Base-by-base conservation (phyloP, 176 grass and related monocot species). In the Hordeum marinum region DNA sequence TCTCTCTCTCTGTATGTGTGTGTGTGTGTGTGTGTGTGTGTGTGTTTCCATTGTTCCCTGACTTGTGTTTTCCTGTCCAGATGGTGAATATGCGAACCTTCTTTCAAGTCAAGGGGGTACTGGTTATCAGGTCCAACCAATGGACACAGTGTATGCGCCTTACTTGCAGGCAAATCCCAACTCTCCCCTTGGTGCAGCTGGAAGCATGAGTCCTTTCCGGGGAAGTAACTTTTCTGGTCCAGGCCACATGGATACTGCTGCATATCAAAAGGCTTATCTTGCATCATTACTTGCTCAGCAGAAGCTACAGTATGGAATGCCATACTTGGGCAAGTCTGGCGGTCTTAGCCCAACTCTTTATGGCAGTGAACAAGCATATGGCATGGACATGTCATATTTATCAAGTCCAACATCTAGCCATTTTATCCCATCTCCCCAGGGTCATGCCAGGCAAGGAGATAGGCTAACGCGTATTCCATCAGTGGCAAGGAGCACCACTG, bases 181-280 rank as follows among this genome's bases (percentile, higher is more conserved):
- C 64, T 90, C 91, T 11, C 73, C 77, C 66, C 32, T 95, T 68
- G 84, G 90, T 87, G 3, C 81, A 57, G 59, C 89, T 80, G 85
- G 79, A 82, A 89, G 82, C 43, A 78, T 92, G 90, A 90, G 67
- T 80, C 90, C 84, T 88, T 95, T 89, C 79, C 81, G 87, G 62
- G 86, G 93, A 52, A 88, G 63, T 68, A 87, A 77, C 76, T 96
- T 94, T 87, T 69, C 89, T 76, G 77, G 81, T 70, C 82, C 87
- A 77, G 86, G 80, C 29, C 91, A 91, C 73, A 82, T 94, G 69
- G 88, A 96, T 83, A 89, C 84, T 45, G 81, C 88, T 76, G 93
- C 87, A 52, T 98, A 94, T 54, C 93, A 94, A 82, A 94, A 94
- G 26, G 90, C 91, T 48, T 96, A 96, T 81, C 79, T 96, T 70